Evolutionary conservation across 176 grass and related monocot genomes (phyloP), one percentile per base, ranked within the genome.

Genomic region (Oryza meyeriana): DNA sequence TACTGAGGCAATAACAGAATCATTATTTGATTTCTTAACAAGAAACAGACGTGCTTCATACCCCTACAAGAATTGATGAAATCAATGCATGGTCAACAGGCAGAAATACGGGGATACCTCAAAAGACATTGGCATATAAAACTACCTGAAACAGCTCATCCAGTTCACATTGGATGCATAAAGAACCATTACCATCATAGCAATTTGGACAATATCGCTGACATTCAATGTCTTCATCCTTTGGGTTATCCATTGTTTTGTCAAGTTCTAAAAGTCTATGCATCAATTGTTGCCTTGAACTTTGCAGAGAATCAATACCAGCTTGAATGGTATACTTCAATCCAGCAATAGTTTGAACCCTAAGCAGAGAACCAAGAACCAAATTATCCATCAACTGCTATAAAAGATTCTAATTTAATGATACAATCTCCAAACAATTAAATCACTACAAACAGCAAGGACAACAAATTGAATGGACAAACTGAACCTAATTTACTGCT

Each of bases 111-210:
- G 18, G 22, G 48, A 32, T 41, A 89, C 71, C 14, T 71, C 57
- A 81, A 38, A 67, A 14, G 38, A 62, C 40, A 57, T 11, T 25
- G 20, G n/a, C 55, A 44, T 16, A 66, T 28, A 47, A 62, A 76
- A 47, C 69, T 83, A 98, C 95, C 92, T 90, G 92, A 89, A 93
- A 94, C 38, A 91, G 84, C 26, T 62, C 83, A 91, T 98, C 95
- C 61, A 94, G 58, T 91, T 98, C 92, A 79, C 95, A 98, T 34
- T 94, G 92, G 36, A 94, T 85, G 87, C 95, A 98, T 61, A 98
- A 83, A 92, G 86, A 80, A 83, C 95, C 95, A 81, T 89, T 91
- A 33, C 90, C 92, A 81, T 91, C 90, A 69, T 93, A 94, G 78
- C 95, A 98, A 24, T 93, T 94, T 29, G 92, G 92, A 78, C 95